Conservation (phyloP, 2,329 filamentous ascomycete genomes). For the Colletotrichum sansevieriae region DNA sequence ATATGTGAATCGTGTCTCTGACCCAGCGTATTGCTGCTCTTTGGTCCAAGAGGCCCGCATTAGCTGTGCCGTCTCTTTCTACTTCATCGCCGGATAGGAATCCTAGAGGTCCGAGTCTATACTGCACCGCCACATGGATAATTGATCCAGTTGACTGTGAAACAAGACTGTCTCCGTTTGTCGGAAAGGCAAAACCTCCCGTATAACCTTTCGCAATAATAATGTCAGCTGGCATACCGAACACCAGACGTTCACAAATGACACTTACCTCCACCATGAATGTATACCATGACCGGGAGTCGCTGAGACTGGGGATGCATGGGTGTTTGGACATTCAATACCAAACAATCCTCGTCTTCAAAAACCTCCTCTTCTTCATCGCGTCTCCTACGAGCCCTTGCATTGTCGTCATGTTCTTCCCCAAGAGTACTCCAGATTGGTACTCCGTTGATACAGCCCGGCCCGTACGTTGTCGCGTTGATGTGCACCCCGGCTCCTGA, state of each 20-base stretch:
- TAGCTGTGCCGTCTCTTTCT: background rate
- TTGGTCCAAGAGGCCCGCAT: conserved; percentile 4
- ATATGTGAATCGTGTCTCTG: background rate
- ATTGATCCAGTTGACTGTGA: background rate
- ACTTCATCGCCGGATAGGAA: conserved; percentile 8
- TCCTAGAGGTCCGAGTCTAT: background rate
- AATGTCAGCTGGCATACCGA: background rate
- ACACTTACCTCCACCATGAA: conserved; percentile 5
- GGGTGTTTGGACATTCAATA: background rate
- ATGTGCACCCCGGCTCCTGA: background rate
- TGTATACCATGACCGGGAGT: conserved; percentile 4
- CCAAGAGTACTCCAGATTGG: too few species aligned
- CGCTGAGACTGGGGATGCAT: background rate
- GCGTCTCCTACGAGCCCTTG: background rate
- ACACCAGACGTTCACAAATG: background rate
- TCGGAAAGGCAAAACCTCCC: background rate
- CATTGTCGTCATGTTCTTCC: too few species aligned
- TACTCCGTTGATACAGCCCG: background rate
- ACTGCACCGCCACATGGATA: conserved; percentile 1
- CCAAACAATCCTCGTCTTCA: conserved; percentile 2
- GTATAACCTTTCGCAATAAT: background rate
- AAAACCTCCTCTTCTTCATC: background rate
- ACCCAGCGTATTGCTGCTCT: background rate
- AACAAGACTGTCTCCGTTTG: background rate
- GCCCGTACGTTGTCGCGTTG: background rate